A percentile compares a stretch with the other conserved stretches of the same genome.
Conservation (phyloP, 441 rosid genomes). For the Gossypium aridum region DNA sequence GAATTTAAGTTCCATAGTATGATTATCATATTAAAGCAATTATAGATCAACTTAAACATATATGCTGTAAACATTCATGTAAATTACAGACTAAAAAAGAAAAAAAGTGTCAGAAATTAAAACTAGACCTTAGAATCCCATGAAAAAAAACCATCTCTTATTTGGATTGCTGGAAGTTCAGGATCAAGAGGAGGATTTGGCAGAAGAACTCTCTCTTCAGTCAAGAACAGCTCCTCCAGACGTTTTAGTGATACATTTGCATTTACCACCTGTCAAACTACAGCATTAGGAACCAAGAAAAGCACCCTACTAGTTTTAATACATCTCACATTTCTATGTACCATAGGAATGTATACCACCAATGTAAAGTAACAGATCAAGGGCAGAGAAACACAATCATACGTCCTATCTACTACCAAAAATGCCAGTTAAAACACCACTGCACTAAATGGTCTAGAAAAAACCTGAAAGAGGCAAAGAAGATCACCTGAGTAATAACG, state of each 20-base stretch:
- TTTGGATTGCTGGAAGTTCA: constrained; percentile 70
- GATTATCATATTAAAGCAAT: background rate
- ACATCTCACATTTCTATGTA: background rate
- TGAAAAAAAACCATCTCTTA: constrained; percentile 82
- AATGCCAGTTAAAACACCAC: background rate
- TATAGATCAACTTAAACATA: background rate
- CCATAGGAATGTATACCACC: background rate
- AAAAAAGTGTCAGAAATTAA: background rate
- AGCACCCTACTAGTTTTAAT: background rate
- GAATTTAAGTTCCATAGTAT: background rate
- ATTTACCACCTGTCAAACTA: constrained; percentile 64
- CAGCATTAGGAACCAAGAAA: constrained; percentile 14
- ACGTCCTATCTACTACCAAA: background rate
- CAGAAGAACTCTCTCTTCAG: constrained; percentile 87
- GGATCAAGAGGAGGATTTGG: constrained; percentile 90
- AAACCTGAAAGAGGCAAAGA: constrained; percentile 8
- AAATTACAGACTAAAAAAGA: background rate
- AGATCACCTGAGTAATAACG: constrained; percentile 82
- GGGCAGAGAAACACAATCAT: background rate
- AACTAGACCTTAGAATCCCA: constrained; percentile 89
- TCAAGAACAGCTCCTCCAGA: constrained; percentile 82
- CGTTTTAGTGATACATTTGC: constrained; percentile 94
- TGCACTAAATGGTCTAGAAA: background rate
- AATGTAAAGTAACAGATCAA: background rate
- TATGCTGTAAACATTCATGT: background rate